Percentiles rank a stretch among this genome's conserved stretches.
Conservation (phyloP, 176 grass and related monocot genomes). For the Chrysopogon serrulatus region DNA sequence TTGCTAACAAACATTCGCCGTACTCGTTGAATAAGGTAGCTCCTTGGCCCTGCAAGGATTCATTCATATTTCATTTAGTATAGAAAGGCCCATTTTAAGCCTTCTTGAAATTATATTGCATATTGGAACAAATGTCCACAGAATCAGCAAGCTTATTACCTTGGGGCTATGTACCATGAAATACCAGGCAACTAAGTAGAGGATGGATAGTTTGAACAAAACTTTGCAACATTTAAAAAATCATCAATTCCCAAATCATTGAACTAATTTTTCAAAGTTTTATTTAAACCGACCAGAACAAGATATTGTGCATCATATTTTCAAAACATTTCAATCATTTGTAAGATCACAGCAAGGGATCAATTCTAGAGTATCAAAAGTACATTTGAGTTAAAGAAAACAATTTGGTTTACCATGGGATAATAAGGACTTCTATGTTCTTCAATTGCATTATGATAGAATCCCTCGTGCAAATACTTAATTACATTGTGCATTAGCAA, state of each 20-base stretch:
- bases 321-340: not conserved
- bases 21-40: slow-evolving; percentile 44
- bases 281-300: not conserved
- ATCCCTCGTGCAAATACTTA: not conserved
- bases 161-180: not conserved
- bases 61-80: not conserved
- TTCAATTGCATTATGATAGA: not conserved
- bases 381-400: not conserved
- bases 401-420: not conserved
- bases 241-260: not conserved
- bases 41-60: slow-evolving; percentile 40
- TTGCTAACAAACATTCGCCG: slow-evolving; percentile 51
- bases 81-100: not conserved
- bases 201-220: not conserved
- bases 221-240: not conserved
- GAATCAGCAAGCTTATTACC: not conserved
- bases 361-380: not conserved
- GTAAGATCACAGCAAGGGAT: not conserved
- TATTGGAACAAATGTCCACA: not conserved
- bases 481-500: not conserved
- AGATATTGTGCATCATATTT: not conserved
- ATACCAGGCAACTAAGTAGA: not conserved
- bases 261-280: not conserved
- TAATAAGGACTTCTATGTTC: not conserved
- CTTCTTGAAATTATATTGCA: slow-evolving; percentile 12